phyloP scores from a whole-genome alignment of 192 early-diverging fungal species.

The Backusella australiensis region DNA sequence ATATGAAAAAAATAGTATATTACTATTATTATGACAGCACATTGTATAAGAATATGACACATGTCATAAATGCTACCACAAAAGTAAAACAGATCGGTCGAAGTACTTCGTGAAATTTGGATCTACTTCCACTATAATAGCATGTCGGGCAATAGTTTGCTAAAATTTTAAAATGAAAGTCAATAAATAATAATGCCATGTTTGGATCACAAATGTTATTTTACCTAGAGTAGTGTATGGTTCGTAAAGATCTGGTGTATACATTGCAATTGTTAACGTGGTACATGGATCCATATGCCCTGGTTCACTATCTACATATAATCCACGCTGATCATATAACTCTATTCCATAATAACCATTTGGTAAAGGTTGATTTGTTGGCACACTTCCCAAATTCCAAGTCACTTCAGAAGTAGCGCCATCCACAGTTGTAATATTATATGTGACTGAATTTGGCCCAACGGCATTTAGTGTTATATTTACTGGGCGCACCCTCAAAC shows the following conservation, averaged over 20 bases:
- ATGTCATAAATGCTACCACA: neutral
- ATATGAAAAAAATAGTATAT: neutral
- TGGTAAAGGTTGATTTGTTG: constrained; percentile 18
- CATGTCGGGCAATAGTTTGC: constrained; percentile 29
- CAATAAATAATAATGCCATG: neutral
- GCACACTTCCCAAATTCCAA: constrained; percentile 24
- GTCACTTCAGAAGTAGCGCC: constrained; percentile 25
- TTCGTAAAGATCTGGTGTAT: constrained; percentile 24
- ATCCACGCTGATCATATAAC: constrained; percentile 35
- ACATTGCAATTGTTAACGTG: constrained; percentile 30
- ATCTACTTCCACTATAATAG: constrained; percentile 19
- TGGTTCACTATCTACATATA: constrained; percentile 4
- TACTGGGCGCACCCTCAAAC: constrained; percentile 24
- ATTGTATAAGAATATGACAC: neutral
- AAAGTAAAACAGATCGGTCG: neutral
- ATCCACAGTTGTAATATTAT: constrained; percentile 18
- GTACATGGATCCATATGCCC: constrained; percentile 23
- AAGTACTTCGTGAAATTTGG: neutral
- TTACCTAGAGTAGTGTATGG: constrained; percentile 11
- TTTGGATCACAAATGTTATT: neutral
- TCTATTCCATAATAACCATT: constrained; percentile 33
- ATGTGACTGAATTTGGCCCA: constrained; percentile 21
- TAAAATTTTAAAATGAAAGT: constrained; percentile 18
- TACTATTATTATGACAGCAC: neutral
- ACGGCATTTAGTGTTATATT: constrained; percentile 28